These are phyloP conservation scores for Psidium guajava DNA, from an alignment of 345 rosid species.

Conservation along the genomic window DNA sequence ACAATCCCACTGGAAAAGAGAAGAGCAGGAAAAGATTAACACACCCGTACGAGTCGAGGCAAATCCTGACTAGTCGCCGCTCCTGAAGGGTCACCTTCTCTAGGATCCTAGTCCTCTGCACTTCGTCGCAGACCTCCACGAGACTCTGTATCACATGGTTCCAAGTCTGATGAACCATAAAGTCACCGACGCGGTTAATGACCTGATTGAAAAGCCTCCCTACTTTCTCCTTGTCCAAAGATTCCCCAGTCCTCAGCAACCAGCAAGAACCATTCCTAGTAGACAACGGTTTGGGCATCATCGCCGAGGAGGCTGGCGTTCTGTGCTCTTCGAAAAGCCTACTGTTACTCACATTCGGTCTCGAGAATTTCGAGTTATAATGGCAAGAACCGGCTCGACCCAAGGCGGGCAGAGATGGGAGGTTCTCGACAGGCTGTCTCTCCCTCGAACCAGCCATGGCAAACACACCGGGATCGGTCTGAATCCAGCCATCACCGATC, in stretches of 20 bases:
- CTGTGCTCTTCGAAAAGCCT: background rate
- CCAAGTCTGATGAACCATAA: slow-evolving; percentile 9
- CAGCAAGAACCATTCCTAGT: background rate
- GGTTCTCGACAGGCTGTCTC: background rate
- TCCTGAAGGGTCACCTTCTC: slow-evolving; percentile 7
- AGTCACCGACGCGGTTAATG: background rate
- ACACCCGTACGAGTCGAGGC: slow-evolving; percentile 46
- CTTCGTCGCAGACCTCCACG: slow-evolving; percentile 22
- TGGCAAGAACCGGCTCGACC: background rate
- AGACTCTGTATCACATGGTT: slow-evolving; percentile 34
- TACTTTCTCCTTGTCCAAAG: background rate
- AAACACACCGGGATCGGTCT: background rate
- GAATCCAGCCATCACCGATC: background rate
- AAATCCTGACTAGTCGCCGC: slow-evolving; percentile 23
- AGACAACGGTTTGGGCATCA: background rate
- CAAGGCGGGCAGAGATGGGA: background rate
- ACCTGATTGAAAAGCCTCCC: background rate
- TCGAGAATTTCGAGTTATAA: background rate
- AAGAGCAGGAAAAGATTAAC: background rate
- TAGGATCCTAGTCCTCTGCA: slow-evolving; percentile 34
- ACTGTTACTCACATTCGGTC: background rate
- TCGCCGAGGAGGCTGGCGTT: background rate
- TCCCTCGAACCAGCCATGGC: background rate
- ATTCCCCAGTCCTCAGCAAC: background rate
- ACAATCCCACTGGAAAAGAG: background rate